Evolutionary conservation across 306 rosid species (phyloP).

Genomic region (Dalbergia oliveri): DNA sequence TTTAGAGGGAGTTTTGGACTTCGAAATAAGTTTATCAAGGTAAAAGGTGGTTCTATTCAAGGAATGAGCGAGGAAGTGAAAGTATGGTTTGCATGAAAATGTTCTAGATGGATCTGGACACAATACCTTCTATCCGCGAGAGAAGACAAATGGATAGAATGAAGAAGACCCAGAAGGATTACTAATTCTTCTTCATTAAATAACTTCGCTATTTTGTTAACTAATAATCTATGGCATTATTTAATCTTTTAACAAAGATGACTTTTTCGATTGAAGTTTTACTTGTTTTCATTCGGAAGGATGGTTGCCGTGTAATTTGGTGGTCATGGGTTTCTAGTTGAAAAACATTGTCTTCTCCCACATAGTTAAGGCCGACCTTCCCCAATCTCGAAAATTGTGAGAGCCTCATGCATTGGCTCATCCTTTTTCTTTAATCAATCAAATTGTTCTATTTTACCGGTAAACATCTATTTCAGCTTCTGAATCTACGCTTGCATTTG

Average conservation of each 20-base stretch:
- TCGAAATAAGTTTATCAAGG: too few relatives aligned
- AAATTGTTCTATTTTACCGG: background rate
- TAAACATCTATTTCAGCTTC: background rate
- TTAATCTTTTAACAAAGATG: too few relatives aligned
- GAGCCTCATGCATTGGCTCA: background rate
- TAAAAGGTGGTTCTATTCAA: too few relatives aligned
- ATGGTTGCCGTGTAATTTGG: background rate
- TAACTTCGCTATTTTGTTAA: constrained; percentile 28
- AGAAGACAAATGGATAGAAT: too few relatives aligned
- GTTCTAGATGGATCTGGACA: too few relatives aligned
- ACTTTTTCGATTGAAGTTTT: background rate
- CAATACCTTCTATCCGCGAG: too few relatives aligned
- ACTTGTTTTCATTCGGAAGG: constrained; percentile 10
- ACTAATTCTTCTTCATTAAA: background rate
- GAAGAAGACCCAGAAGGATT: too few relatives aligned
- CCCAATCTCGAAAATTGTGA: background rate
- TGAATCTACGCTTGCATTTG: constrained; percentile 40
- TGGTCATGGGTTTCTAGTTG: background rate
- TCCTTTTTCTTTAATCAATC: constrained; percentile 27
- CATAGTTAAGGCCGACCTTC: background rate
- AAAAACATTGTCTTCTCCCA: background rate
- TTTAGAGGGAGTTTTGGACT: too few relatives aligned
- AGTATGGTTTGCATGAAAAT: too few relatives aligned
- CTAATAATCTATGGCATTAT: background rate
- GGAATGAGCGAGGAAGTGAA: too few relatives aligned